Percentiles rank a stretch among this genome's conserved stretches.
Conservation (phyloP, 805 yeast genomes). For the Zygosaccharomyces bisporus region DNA sequence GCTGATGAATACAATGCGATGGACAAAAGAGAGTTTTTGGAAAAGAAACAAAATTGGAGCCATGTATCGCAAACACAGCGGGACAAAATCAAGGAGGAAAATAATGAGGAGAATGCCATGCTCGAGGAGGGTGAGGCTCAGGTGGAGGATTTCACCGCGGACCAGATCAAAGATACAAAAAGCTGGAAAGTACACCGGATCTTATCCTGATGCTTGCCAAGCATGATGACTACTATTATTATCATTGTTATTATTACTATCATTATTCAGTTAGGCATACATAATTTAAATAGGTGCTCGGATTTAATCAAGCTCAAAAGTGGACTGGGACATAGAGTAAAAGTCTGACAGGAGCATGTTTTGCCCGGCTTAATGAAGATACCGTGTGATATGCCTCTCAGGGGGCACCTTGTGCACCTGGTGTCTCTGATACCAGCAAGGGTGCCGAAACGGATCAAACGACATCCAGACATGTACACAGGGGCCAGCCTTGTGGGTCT, state of each 20-base stretch:
- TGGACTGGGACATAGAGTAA: conserved; percentile 23
- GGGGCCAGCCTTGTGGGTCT: conserved; percentile 12
- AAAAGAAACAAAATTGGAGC: conserved; percentile 24
- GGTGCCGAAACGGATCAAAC: conserved; percentile 21
- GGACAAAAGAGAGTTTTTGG: conserved; percentile 31
- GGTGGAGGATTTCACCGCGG: conserved; percentile 12
- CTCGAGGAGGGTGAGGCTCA: conserved; percentile 9
- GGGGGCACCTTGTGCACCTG: conserved; percentile 22
- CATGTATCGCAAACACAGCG: conserved; percentile 14
- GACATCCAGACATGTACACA: conserved; percentile 9
- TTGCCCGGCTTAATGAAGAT: conserved; percentile 15
- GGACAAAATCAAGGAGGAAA: conserved; percentile 9
- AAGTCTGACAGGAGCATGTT: conserved; percentile 19
- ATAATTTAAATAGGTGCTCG: conserved; percentile 5
- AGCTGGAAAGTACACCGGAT: conserved; percentile 29
- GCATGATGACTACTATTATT: background rate
- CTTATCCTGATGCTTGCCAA: conserved; percentile 8
- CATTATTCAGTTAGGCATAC: background rate
- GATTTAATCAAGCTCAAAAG: conserved; percentile 8
- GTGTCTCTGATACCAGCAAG: conserved; percentile 20
- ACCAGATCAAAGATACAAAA: conserved; percentile 25
- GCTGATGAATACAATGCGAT: conserved; percentile 21
- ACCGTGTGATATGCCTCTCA: conserved; percentile 21
- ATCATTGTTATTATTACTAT: background rate
- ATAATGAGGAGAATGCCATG: background rate